phyloP scores from a whole-genome alignment of 1,284 basidiomycete species.

The Xanthoconium separans region DNA sequence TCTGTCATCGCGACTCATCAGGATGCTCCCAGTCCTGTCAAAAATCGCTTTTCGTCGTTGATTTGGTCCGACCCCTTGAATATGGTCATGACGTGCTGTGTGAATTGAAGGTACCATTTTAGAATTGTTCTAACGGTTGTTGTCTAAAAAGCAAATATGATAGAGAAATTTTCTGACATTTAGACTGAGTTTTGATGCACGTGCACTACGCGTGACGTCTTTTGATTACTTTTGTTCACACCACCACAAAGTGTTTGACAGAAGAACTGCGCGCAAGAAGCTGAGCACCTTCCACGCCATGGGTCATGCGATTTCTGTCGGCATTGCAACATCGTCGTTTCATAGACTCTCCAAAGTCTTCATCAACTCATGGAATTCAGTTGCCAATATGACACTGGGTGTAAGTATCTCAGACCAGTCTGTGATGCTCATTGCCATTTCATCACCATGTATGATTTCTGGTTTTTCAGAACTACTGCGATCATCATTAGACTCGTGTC shows the following conservation, averaged over 20 bases:
- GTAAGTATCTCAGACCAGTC: background rate
- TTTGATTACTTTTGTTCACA: background rate
- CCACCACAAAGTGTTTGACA: background rate
- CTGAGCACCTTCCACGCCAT: background rate
- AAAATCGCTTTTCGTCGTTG: too few relatives aligned
- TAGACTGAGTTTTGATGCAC: too few relatives aligned
- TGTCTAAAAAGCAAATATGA: too few relatives aligned
- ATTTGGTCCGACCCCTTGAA: too few relatives aligned
- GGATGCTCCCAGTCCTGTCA: too few relatives aligned
- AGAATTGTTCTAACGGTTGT: too few relatives aligned
- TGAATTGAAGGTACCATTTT: too few relatives aligned
- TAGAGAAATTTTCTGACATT: too few relatives aligned
- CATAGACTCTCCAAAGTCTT: too few relatives aligned
- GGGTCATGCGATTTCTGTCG: background rate
- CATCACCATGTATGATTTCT: background rate
- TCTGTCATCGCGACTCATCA: too few relatives aligned
- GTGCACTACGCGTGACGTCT: too few relatives aligned
- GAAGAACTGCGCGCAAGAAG: background rate
- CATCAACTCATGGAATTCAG: background rate
- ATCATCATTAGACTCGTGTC: background rate
- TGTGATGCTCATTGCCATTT: background rate
- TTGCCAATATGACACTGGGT: background rate
- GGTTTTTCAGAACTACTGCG: background rate
- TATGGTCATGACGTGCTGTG: too few relatives aligned
- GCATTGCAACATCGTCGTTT: background rate